Percentiles rank a stretch among this genome's conserved stretches.
phyloP scores from a whole-genome alignment of 805 yeast genomes.

The Wickerhamomyces rabaulensis region DNA sequence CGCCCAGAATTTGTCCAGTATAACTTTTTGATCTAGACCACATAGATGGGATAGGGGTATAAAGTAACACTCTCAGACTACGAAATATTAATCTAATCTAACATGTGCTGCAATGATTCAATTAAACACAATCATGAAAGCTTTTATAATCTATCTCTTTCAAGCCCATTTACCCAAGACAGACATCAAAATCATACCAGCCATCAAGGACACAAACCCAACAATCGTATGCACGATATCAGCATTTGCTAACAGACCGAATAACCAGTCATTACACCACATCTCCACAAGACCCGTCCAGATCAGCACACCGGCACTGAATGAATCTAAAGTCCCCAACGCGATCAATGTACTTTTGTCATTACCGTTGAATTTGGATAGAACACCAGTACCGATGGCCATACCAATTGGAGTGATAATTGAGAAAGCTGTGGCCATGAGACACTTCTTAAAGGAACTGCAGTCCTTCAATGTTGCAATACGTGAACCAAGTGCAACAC shows the following conservation, averaged over 20 bases:
- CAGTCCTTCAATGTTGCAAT: constrained; percentile 40
- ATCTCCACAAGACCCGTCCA: constrained; percentile 74
- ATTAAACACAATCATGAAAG: no score
- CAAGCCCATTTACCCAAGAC: constrained; percentile 70
- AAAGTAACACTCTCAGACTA: no score
- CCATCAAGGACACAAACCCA: constrained; percentile 41
- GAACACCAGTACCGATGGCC: constrained; percentile 71
- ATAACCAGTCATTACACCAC: constrained; percentile 64
- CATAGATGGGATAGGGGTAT: no score
- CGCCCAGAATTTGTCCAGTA: no score
- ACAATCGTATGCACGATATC: constrained; percentile 41
- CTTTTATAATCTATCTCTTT: neutral
- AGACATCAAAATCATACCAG: constrained; percentile 70
- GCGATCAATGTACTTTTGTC: constrained; percentile 54
- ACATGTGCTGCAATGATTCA: no score
- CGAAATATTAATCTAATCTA: no score
- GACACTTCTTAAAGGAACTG: constrained; percentile 42
- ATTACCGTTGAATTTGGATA: constrained; percentile 51
- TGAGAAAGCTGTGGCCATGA: constrained; percentile 43
- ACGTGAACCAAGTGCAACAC: constrained; percentile 78
- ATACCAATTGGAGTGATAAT: constrained; percentile 68
- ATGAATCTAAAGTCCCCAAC: constrained; percentile 64
- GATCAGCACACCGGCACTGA: constrained; percentile 69
- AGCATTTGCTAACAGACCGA: constrained; percentile 50
- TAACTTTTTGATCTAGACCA: no score